phyloP scores from a whole-genome alignment of 768 basidiomycete species.

The Porpolomopsis calyptriformis region DNA sequence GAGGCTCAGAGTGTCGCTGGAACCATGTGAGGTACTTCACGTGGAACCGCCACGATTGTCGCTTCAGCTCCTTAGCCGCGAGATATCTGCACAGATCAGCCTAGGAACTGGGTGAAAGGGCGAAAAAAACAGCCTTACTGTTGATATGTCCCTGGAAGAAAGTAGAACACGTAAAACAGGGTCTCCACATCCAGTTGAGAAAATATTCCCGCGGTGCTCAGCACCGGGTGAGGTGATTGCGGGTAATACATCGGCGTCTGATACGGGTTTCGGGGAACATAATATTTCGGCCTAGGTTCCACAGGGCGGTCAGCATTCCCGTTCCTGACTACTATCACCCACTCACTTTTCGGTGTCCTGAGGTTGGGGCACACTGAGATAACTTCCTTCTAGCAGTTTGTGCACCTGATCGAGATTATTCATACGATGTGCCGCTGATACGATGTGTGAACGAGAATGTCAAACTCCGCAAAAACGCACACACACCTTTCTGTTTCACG shows the following conservation, averaged over 20 bases:
- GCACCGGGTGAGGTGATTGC: constrained; percentile 68
- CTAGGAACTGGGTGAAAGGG: neutral
- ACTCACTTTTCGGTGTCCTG: constrained; percentile 89
- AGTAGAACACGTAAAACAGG: constrained; percentile 98
- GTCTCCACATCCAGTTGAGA: constrained; percentile 93
- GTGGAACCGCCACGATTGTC: constrained; percentile 98
- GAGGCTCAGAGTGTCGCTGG: constrained; percentile 95
- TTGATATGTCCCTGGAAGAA: constrained; percentile 92
- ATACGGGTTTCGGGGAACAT: constrained; percentile 86
- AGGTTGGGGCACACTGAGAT: constrained; percentile 80
- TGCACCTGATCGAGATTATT: constrained; percentile 84
- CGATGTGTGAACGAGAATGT: constrained; percentile 1
- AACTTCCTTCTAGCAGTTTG: constrained; percentile 88
- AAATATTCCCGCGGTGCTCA: constrained; percentile 79
- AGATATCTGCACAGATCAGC: constrained; percentile 51
- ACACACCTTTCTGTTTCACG: constrained; percentile 89
- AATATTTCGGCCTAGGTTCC: constrained; percentile 78
- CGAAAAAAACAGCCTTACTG: constrained; percentile 47
- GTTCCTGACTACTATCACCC: constrained; percentile 1
- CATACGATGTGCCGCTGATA: constrained; percentile 65
- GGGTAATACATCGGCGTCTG: constrained; percentile 92
- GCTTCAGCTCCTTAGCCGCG: constrained; percentile 93
- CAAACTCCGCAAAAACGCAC: neutral
- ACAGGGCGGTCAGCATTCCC: constrained; percentile 8
- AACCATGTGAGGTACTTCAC: constrained; percentile 99